Evolutionary conservation across 2,329 filamentous ascomycete genomes (phyloP).

Genomic region (Cytospora mali): DNA sequence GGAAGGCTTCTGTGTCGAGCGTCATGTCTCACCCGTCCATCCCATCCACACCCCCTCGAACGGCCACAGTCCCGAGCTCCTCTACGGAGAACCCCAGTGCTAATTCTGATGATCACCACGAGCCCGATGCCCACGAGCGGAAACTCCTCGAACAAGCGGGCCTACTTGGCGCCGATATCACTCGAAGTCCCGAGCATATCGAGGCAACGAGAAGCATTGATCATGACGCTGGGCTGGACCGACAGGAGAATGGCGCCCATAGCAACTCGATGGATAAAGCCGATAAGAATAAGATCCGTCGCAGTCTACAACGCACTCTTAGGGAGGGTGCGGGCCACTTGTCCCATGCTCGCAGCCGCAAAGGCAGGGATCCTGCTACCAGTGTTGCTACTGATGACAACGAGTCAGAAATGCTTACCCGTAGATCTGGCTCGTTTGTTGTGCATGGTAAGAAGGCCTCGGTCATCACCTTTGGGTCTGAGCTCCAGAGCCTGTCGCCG

Average conservation of each 20-base stretch:
- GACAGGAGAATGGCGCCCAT: constrained; percentile 33
- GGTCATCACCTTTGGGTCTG: constrained; percentile 93
- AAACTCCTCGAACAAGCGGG: constrained; percentile 70
- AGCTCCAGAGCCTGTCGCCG: constrained; percentile 76
- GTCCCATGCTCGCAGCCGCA: constrained; percentile 71
- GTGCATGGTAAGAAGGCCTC: constrained; percentile 98
- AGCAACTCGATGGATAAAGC: constrained; percentile 45
- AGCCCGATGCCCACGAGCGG: constrained; percentile 68
- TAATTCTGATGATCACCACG: constrained; percentile 43
- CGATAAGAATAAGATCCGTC: constrained; percentile 71
- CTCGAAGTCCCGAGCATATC: constrained; percentile 47
- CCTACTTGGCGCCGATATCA: constrained; percentile 53
- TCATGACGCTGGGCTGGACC: constrained; percentile 45
- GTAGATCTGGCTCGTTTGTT: constrained; percentile 87
- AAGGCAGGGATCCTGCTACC: constrained; percentile 69
- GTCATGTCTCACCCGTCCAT: constrained; percentile 40
- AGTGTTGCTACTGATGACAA: constrained; percentile 59
- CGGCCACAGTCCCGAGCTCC: constrained; percentile 36
- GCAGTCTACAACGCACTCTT: constrained; percentile 86
- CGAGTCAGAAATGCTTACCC: constrained; percentile 69
- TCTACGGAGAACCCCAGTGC: constrained; percentile 36
- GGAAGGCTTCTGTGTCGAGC: constrained; percentile 50
- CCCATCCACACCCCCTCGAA: constrained; percentile 39
- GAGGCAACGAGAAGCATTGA: constrained; percentile 44
- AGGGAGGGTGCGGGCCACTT: constrained; percentile 74